Percentiles rank a stretch among this genome's conserved stretches.
Evolutionary conservation across 1,284 basidiomycete genomes (phyloP).

Genomic region (Cutaneotrichosporon arboriforme): DNA sequence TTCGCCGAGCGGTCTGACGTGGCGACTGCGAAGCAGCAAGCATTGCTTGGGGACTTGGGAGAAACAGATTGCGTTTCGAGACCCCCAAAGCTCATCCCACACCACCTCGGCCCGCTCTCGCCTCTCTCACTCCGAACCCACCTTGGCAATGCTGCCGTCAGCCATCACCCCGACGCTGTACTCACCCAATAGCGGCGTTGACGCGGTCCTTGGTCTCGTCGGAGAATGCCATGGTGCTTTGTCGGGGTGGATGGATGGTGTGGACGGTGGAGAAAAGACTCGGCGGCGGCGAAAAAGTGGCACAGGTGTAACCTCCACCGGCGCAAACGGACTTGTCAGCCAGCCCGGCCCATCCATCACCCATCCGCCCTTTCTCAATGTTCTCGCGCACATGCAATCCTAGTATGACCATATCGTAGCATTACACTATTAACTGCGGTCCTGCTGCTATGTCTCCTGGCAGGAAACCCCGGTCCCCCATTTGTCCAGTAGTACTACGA

Average conservation of each 20-base stretch:
- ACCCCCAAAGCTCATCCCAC: too few species aligned
- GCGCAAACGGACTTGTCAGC: too few species aligned
- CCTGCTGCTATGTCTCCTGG: too few species aligned
- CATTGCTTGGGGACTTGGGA: too few species aligned
- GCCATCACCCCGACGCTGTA: background rate
- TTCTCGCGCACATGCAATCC: background rate
- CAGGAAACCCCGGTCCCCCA: too few species aligned
- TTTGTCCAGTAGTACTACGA: background rate
- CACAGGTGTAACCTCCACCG: background rate
- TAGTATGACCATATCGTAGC: background rate
- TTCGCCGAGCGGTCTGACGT: too few species aligned
- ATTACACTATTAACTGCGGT: too few species aligned
- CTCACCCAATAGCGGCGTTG: conserved; percentile 46
- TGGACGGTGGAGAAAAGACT: background rate
- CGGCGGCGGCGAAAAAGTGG: background rate
- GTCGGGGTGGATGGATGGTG: background rate
- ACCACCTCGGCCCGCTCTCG: background rate
- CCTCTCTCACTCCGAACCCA: background rate
- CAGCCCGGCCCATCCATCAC: too few species aligned
- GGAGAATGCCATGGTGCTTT: conserved; percentile 43
- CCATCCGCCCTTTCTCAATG: too few species aligned
- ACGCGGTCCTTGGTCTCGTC: conserved; percentile 50
- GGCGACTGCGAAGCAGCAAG: too few species aligned
- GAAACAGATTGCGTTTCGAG: too few species aligned
- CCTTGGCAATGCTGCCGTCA: conserved; percentile 18